A percentile compares a stretch with the other conserved stretches of the same genome.
Conservation (phyloP, 257 asterid species). For the Solanum okadae region DNA sequence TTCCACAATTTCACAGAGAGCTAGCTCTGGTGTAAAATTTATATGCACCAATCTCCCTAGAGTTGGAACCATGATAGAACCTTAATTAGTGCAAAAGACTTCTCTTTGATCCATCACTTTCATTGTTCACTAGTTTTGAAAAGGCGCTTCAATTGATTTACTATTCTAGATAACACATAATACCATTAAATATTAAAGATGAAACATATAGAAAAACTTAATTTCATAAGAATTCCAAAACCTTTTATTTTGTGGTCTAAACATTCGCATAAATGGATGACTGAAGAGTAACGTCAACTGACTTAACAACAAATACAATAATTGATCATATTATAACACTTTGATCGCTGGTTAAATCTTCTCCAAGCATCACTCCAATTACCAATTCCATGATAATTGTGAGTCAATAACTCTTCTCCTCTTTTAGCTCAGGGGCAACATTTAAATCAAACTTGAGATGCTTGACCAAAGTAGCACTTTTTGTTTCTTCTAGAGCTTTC, state of each 20-base stretch:
- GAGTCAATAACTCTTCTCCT: no score
- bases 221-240: not conserved
- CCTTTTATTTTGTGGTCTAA: not conserved
- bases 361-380: no score
- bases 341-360: no score
- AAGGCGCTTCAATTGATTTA: not conserved
- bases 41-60: not conserved
- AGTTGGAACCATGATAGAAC: not conserved
- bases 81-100: not conserved
- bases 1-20: not conserved
- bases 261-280: not conserved
- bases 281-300: no score
- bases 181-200: not conserved
- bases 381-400: no score
- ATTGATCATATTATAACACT: no score
- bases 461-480: no score
- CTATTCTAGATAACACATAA: not conserved
- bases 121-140: not conserved
- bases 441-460: no score
- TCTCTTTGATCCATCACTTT: not conserved
- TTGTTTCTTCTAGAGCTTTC: not conserved
- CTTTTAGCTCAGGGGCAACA: no score
- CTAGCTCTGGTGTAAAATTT: not conserved
- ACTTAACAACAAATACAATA: no score
- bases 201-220: not conserved